These are phyloP conservation scores for Dioscorea dumetorum DNA, from an alignment of 106 monocot genomes.

Conservation along the genomic window DNA sequence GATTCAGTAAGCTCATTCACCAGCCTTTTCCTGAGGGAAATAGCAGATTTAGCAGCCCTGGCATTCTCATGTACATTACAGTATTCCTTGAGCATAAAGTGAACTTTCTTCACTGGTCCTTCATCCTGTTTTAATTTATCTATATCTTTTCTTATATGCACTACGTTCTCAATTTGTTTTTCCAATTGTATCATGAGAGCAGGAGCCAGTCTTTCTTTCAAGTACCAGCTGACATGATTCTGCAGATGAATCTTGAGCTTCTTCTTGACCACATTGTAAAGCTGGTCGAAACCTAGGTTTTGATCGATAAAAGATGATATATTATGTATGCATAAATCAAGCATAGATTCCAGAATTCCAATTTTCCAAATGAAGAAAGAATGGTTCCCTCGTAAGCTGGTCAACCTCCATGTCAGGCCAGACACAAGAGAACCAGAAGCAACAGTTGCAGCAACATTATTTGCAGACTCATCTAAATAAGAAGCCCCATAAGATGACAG, in stretches of 20 bases:
- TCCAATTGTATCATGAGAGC: constrained; percentile 50
- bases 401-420: constrained; percentile 50
- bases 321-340: constrained; percentile 78
- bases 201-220: constrained; percentile 69
- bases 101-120: constrained; percentile 45
- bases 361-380: constrained; percentile 95
- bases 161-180: constrained; percentile 38
- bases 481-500: constrained; percentile 34
- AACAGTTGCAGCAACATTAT: constrained; percentile 19
- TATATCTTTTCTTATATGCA: constrained; percentile 28
- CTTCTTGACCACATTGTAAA: constrained; percentile 50
- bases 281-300: constrained; percentile 65
- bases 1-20: constrained; percentile 57
- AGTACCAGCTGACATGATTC: constrained; percentile 40
- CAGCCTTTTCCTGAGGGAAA: constrained; percentile 63
- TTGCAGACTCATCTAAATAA: constrained; percentile 20
- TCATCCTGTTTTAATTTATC: constrained; percentile 40
- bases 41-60: constrained; percentile 66
- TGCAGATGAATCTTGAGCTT: constrained; percentile 67
- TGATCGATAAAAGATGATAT: constrained; percentile 74
- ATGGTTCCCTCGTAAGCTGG: constrained; percentile 44
- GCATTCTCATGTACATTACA: constrained; percentile 82
- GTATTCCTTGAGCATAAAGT: constrained; percentile 81
- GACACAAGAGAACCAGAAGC: constrained; percentile 37
- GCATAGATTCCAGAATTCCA: constrained; percentile 57